Evolutionary conservation across 148 eudicot species (phyloP).

Genomic region (Camellia japonica): DNA sequence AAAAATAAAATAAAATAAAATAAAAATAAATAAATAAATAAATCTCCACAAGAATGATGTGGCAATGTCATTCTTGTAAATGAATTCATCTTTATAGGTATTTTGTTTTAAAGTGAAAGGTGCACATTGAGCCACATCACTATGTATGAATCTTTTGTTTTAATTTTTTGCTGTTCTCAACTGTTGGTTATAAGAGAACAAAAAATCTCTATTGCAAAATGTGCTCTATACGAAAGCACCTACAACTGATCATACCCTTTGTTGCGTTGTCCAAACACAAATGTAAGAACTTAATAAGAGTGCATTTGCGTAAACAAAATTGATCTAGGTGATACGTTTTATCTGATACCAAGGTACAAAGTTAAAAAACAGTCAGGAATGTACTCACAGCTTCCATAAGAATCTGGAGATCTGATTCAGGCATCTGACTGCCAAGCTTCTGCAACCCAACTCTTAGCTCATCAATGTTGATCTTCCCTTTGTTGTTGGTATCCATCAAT

Average conservation of each 20-base stretch:
- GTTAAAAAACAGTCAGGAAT: neutral
- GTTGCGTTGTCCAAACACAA: neutral
- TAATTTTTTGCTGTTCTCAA: too few species aligned
- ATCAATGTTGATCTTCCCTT: constrained; percentile 39
- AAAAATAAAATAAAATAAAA: too few species aligned
- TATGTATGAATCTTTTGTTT: too few species aligned
- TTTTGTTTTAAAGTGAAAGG: too few species aligned
- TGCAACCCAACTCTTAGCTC: constrained; percentile 36
- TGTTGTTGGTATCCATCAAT: constrained; percentile 41
- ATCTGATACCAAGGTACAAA: neutral
- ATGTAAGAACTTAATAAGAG: neutral
- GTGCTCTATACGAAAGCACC: neutral
- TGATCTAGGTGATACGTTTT: neutral
- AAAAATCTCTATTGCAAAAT: too few species aligned
- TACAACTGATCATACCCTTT: neutral
- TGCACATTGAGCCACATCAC: too few species aligned
- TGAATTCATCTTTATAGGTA: too few species aligned
- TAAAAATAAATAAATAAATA: too few species aligned
- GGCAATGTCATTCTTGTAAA: too few species aligned
- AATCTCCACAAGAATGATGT: too few species aligned
- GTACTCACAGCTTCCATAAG: constrained; percentile 46
- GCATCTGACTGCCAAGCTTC: constrained; percentile 42
- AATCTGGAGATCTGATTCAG: constrained; percentile 40
- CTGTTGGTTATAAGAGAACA: too few species aligned
- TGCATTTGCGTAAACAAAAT: neutral